Base-by-base conservation (phyloP, 257 asterid genomes). In the Nicotiana benthamiana region DNA sequence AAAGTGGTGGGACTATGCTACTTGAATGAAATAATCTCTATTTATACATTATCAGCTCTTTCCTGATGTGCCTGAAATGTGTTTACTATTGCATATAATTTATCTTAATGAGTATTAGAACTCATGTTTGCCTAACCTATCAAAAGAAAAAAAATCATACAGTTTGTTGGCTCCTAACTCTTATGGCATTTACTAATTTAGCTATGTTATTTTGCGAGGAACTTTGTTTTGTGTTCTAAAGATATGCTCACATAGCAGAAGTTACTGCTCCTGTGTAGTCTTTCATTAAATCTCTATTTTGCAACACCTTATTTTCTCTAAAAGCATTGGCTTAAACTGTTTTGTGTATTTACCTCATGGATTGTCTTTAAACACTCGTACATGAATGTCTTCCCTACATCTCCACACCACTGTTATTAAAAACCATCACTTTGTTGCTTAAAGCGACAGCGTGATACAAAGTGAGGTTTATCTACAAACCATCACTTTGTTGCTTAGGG, bases 1-100 rank as follows among this genome's bases (percentile, higher is more conserved):
- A 92, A 93, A 92, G 84, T 93, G 99, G 99, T 94, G 87, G 6
- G 89, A 6, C 68, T 12, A 46, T 80, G 62, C 36, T 66, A 27
- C 48, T 61, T 79, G 18, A 66, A 40, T 22, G 70, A 52, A 24
- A 40, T 28, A 15, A 0, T 59, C 24, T 26, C 40, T 74, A 72
- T 40, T 24, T 62, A 32, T 63, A 46, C 27, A 30, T 28, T 15
- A 61, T 81, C 22, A 54, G 65, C 54, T 1, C n/a, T 75, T 59
- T 57, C 67, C 53, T 82, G 10, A 46, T 84, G 6, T 67, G 81
- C 81, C 79, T 54, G 59, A 82, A 46, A 12, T 80, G 34, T 40
- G 65, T 52, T 63, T 65, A 28, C 64, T 24, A 34, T 46, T 53
- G 65, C 60, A 48, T 74, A 8, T 48, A 22, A 3, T 48, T 74